Evolutionary conservation across 169 alveolate species (phyloP).

Genomic region (Plasmodium reichenowi): DNA sequence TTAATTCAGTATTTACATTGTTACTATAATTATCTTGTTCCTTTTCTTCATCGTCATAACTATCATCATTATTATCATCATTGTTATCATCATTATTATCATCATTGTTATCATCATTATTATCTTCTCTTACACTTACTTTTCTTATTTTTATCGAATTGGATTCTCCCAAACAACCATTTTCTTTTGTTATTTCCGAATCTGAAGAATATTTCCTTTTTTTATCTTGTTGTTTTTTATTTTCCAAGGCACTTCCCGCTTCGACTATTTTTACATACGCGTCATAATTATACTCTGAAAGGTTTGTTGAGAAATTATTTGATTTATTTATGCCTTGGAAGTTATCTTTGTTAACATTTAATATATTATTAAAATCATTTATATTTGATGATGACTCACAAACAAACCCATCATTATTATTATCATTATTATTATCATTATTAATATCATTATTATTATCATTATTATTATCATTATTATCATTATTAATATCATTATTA

Average conservation of each 20-base stretch:
- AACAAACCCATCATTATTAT: neutral
- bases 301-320: neutral
- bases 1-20: neutral
- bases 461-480: no score
- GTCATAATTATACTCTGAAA: constrained; percentile 14
- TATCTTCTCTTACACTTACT: neutral
- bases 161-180: neutral
- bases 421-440: neutral
- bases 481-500: no score
- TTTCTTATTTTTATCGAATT: neutral
- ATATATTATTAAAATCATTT: neutral
- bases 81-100: neutral
- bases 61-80: neutral
- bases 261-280: neutral
- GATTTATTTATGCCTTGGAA: neutral
- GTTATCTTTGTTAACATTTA: neutral
- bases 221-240: neutral
- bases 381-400: no score
- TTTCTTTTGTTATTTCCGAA: constrained; percentile 16
- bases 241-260: neutral
- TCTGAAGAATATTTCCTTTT: constrained; percentile 64
- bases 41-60: neutral
- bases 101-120: neutral
- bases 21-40: neutral
- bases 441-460: no score